Conservation (phyloP, 495 filamentous ascomycete genomes). For the Penicillium diatomitis region DNA sequence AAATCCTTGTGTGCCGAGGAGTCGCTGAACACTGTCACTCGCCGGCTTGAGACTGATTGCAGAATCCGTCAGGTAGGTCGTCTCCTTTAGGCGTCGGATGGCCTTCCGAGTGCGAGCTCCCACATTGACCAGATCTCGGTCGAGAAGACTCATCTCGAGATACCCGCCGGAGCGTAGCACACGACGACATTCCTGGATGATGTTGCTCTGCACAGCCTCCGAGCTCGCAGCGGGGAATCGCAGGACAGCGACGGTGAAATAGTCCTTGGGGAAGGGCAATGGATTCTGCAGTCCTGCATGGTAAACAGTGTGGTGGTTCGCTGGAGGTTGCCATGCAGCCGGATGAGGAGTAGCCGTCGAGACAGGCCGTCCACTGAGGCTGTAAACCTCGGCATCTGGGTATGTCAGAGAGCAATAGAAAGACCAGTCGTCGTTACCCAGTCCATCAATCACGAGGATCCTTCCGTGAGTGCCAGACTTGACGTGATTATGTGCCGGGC, state of each 20-base stretch:
- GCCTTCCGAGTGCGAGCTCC: constrained; percentile 65
- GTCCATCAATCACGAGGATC: constrained; percentile 84
- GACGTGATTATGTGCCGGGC: constrained; percentile 76
- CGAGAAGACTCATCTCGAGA: constrained; percentile 76
- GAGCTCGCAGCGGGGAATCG: constrained; percentile 75
- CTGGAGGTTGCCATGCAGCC: constrained; percentile 48
- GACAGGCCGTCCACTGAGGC: constrained; percentile 35
- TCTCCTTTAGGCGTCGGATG: constrained; percentile 68
- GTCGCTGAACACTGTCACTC: constrained; percentile 66
- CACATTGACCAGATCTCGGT: constrained; percentile 84
- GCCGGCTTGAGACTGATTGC: constrained; percentile 62
- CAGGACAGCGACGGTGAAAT: constrained; percentile 77
- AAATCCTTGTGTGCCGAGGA: constrained; percentile 73
- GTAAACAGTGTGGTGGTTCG: constrained; percentile 80
- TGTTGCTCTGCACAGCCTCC: constrained; percentile 64
- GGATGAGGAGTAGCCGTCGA: constrained; percentile 27
- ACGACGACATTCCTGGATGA: constrained; percentile 80
- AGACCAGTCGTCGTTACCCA: constrained; percentile 92
- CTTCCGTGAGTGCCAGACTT: constrained; percentile 49
- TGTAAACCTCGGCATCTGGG: constrained; percentile 76
- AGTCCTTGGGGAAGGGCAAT: constrained; percentile 82
- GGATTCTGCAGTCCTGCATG: constrained; percentile 55
- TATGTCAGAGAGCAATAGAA: constrained; percentile 95
- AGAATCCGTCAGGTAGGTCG: constrained; percentile 53
- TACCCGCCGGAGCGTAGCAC: constrained; percentile 87